A percentile compares a stretch with the other conserved stretches of the same genome.
phyloP scores from a whole-genome alignment of 164 flowering plant species.

The Buxus sempervirens region DNA sequence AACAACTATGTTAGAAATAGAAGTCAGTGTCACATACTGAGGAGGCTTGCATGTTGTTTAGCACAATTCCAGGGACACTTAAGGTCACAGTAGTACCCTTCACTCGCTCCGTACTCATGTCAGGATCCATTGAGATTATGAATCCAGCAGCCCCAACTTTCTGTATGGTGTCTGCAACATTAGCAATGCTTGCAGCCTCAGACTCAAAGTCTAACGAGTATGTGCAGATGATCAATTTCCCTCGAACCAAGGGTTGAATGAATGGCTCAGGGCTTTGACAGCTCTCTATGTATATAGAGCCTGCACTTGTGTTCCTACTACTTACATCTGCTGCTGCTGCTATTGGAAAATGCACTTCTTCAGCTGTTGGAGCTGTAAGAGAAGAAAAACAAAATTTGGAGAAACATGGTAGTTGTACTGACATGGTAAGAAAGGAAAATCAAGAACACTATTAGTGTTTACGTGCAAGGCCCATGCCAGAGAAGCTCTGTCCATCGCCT shows the following conservation, averaged over 20 bases:
- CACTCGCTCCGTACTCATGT: conserved; percentile 31
- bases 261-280: conserved; percentile 45
- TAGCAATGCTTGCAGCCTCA: conserved; percentile 38
- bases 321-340: conserved; percentile 58
- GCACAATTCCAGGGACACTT: conserved; percentile 44
- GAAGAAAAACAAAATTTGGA: not conserved
- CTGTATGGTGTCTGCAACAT: conserved; percentile 46
- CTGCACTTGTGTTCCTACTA: conserved; percentile 20
- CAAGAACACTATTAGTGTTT: conserved; percentile 1
- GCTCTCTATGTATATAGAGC: conserved; percentile 27
- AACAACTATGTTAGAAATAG: not conserved
- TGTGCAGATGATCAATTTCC: conserved; percentile 52
- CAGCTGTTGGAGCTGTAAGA: conserved; percentile 46
- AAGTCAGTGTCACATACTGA: conserved; percentile 23
- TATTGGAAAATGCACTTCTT: conserved; percentile 26
- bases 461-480: conserved; percentile 55
- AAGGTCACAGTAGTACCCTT: conserved; percentile 44
- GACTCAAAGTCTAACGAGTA: conserved; percentile 44
- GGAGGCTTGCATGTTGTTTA: conserved; percentile 41
- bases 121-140: conserved; percentile 52
- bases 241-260: conserved; percentile 30
- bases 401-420: not conserved
- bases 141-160: conserved; percentile 59
- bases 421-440: not conserved
- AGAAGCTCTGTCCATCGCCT: conserved; percentile 41